Percentiles rank a stretch among this genome's conserved stretches.
Conservation (phyloP, 345 rosid species). For the Erodium maritimum region DNA sequence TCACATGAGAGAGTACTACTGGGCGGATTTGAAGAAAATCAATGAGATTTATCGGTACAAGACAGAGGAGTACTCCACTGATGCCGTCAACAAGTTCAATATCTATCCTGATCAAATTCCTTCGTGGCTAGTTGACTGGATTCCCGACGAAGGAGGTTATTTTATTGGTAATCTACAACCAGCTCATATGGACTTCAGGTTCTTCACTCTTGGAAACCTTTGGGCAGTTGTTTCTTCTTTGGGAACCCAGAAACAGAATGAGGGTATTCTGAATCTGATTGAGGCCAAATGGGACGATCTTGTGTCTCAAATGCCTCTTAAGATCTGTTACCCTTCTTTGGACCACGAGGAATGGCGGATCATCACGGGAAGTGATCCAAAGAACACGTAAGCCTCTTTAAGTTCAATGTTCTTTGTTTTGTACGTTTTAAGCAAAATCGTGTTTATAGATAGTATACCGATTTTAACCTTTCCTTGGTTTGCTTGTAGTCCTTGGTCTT, state of each 20-base stretch:
- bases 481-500: constrained; percentile 80
- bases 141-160: constrained; percentile 83
- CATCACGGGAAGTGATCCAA: constrained; percentile 93
- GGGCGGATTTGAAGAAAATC: constrained; percentile 73
- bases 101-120: constrained; percentile 96
- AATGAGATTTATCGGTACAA: constrained; percentile 93
- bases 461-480: constrained; percentile 4
- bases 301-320: constrained; percentile 87
- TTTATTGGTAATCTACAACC: constrained; percentile 88
- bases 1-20: constrained; percentile 85
- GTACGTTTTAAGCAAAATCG: neutral
- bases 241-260: constrained; percentile 58
- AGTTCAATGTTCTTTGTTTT: neutral
- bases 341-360: constrained; percentile 90
- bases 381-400: constrained; percentile 64
- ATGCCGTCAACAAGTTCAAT: constrained; percentile 88
- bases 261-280: constrained; percentile 61
- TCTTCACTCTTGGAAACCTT: constrained; percentile 89
- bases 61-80: constrained; percentile 82
- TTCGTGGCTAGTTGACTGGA: constrained; percentile 89
- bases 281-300: constrained; percentile 92
- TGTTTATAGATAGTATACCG: neutral
- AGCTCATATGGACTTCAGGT: constrained; percentile 97
- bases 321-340: constrained; percentile 84
- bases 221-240: constrained; percentile 73